Evolutionary conservation across 169 alveolate genomes (phyloP).

Genomic region (Eimeria necatrix): DNA sequence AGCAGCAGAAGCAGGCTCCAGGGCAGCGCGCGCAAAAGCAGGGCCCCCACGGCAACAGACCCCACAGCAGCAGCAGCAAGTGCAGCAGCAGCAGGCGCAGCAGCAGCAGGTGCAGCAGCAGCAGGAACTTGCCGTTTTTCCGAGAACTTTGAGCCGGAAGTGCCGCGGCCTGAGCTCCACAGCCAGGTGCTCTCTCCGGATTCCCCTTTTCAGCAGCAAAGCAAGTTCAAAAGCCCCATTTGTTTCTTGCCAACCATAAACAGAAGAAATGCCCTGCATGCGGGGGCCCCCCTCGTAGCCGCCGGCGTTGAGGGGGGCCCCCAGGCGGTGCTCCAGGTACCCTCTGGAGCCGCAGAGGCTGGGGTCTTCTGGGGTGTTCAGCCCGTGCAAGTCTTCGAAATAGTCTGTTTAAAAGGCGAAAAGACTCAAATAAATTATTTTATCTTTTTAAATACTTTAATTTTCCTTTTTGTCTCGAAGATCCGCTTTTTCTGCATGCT

Average conservation of each 20-base stretch:
- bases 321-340: neutral
- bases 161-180: neutral
- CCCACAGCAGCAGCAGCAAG: no score
- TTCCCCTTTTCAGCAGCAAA: neutral
- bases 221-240: neutral
- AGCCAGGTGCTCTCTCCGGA: neutral
- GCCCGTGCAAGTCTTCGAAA: neutral
- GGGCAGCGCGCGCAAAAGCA: no score
- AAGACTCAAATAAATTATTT: neutral
- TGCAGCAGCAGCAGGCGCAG: neutral
- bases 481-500: neutral
- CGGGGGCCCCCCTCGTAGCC: slow-evolving; percentile 33
- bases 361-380: slow-evolving; percentile 1
- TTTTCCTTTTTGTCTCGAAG: no score
- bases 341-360: slow-evolving; percentile 10
- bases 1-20: no score
- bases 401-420: neutral
- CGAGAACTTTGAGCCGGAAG: neutral
- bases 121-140: neutral
- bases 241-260: slow-evolving; percentile 13
- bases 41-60: no score
- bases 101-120: slow-evolving; percentile 1
- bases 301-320: neutral
- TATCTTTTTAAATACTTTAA: no score
- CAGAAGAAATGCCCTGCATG: neutral